Base-by-base conservation (phyloP, 495 filamentous ascomycete species). In the Penicillium argentinense region DNA sequence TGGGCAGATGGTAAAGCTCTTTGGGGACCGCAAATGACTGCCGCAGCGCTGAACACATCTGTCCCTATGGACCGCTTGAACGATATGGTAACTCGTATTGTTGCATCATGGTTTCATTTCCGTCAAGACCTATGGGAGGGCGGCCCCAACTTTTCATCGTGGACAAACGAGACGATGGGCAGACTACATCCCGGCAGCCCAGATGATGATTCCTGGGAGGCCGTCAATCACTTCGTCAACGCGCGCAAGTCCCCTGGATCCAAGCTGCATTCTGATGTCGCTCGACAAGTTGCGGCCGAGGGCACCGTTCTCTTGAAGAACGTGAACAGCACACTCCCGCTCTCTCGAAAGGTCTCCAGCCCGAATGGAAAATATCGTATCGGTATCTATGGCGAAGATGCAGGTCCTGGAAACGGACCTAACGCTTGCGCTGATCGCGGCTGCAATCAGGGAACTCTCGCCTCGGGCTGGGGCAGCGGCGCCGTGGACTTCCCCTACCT, bases 71-170 rank as follows among this genome's bases (percentile, higher is more conserved):
- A 86, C 16, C 76, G 93, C 25, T 55, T 98, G 26, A 87, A 97
- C 62, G 93, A 98, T 62, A 97, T 98, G 93, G 89, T 83, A 3
- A 88, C 88, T 1, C 82, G 92, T 17, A 85, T 96, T 50, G 90
- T 97, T 3, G 92, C 92, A 0, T 76, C 91, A 0, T 97, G 90
- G 89, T 97, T 95, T 62, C 88, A 95, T 59, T 67, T 95, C 23
- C 82, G 86, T 4, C 91, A 97, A 66, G 90, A 96, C 57, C 73
- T 85, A 39, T 76, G 79, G 66, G 71, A 71, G 6, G 83, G 81
- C 7, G 81, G 82, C 2, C 91, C 91, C 9, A 97, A 95, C 65
- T 97, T 97, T 67, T 95, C 89, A 2, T 91, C 87, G 0, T 97
- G 89, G 88, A 91, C 88, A 0, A 65, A 88, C 43, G 82, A 92